Conservation (phyloP, 495 filamentous ascomycete genomes). For the Pseudomonodictys pantanalensis region DNA sequence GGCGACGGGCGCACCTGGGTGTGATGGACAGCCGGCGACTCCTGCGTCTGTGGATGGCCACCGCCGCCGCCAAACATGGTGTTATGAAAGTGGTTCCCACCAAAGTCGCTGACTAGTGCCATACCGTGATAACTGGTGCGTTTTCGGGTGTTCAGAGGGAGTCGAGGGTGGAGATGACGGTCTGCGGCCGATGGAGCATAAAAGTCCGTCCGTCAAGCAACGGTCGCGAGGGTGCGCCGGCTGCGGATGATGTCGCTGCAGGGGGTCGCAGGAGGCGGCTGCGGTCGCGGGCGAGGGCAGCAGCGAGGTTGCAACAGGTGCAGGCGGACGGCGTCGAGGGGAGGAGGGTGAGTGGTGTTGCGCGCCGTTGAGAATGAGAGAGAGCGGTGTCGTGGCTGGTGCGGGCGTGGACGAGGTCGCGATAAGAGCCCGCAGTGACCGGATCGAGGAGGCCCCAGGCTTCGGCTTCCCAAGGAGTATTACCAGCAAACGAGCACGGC, state of each 20-base stretch:
- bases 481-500: not conserved
- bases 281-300: not conserved
- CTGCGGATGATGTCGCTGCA: constrained; percentile 16
- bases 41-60: constrained; percentile 40
- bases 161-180: not conserved
- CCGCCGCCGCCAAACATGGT: constrained; percentile 53
- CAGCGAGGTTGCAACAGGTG: not conserved
- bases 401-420: not conserved
- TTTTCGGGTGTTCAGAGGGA: constrained; percentile 2
- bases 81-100: constrained; percentile 35
- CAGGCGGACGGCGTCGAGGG: not conserved
- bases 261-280: not conserved
- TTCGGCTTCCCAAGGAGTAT: no score
- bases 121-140: constrained; percentile 22
- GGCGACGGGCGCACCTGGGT: constrained; percentile 19
- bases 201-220: not conserved
- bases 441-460: not conserved
- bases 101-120: constrained; percentile 37
- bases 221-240: constrained; percentile 11
- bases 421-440: constrained; percentile 22
- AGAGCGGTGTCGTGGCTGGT: not conserved
- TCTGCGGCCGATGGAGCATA: not conserved
- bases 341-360: not conserved
- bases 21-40: constrained; percentile 32
- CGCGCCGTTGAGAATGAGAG: not conserved